A percentile compares a stretch with the other conserved stretches of the same genome.
These are phyloP conservation scores for Magnaporthiopsis incrustans DNA, from an alignment of 2,329 filamentous ascomycete genomes.

Conservation along the genomic window DNA sequence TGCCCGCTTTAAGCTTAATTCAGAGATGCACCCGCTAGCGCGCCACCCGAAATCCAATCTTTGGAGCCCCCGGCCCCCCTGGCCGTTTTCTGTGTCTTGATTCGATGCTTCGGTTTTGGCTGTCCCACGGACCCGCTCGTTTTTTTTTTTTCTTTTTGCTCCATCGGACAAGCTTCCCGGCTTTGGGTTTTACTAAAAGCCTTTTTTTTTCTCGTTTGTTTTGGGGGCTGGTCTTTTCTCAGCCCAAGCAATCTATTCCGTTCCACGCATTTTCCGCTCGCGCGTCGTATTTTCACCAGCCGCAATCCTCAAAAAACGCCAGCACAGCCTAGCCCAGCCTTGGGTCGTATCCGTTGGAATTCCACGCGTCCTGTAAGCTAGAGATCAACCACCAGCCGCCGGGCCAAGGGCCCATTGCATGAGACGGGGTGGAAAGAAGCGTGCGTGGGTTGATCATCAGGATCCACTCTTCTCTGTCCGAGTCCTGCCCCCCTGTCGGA, in stretches of 20 bases:
- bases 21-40: constrained; percentile 3
- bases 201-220: not conserved
- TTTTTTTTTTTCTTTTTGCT: not conserved
- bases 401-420: not conserved
- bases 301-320: not conserved
- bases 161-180: not conserved
- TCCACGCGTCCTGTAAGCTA: not conserved
- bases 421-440: not conserved
- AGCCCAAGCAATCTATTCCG: not conserved
- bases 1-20: constrained; percentile 7
- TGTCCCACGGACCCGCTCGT: not conserved
- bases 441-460: not conserved
- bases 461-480: not conserved
- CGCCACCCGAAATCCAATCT: not conserved
- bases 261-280: not conserved
- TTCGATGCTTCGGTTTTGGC: not conserved
- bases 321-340: too few relatives aligned
- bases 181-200: not conserved
- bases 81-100: not conserved
- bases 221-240: not conserved
- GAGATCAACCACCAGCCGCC: too few relatives aligned
- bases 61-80: not conserved
- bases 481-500: not conserved
- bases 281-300: not conserved
- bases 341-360: not conserved